A percentile compares a stretch with the other conserved stretches of the same genome.
Evolutionary conservation across 176 grass and related monocot genomes (phyloP).

Genomic region (Juncus inflexus): DNA sequence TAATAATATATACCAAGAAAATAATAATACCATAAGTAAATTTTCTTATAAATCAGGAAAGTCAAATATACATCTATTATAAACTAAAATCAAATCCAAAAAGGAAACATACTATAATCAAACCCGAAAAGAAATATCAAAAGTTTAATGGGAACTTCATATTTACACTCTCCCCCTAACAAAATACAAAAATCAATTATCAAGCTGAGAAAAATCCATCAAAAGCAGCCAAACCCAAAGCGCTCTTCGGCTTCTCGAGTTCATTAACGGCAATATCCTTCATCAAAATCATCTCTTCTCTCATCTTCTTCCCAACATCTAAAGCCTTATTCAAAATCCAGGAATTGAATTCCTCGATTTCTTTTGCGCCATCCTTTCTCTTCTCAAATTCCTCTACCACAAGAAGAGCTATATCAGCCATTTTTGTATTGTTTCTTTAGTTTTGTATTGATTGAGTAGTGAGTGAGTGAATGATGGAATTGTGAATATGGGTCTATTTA

Average conservation of each 20-base stretch:
- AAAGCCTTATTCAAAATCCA: conserved; percentile 32
- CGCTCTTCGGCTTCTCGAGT: conserved; percentile 37
- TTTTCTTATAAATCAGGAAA: not conserved
- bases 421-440: conserved; percentile 16
- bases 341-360: conserved; percentile 37
- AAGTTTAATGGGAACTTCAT: not conserved
- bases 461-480: not conserved
- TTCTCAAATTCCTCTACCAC: conserved; percentile 76
- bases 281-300: conserved; percentile 31
- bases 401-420: conserved; percentile 75
- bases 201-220: conserved; percentile 72
- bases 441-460: conserved; percentile 10
- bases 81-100: conserved; percentile 6
- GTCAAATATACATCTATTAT: conserved; percentile 25
- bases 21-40: too few species aligned
- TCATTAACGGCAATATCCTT: conserved; percentile 17
- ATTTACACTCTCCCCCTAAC: not conserved
- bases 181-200: not conserved
- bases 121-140: conserved; percentile 4
- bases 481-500: conserved; percentile 31
- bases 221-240: conserved; percentile 28
- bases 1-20: too few species aligned
- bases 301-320: conserved; percentile 26
- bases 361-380: conserved; percentile 36
- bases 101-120: not conserved